A percentile compares a stretch with the other conserved stretches of the same genome.
phyloP scores from a whole-genome alignment of 495 filamentous ascomycete genomes.

The Podospora bellae-mahoneyi region DNA sequence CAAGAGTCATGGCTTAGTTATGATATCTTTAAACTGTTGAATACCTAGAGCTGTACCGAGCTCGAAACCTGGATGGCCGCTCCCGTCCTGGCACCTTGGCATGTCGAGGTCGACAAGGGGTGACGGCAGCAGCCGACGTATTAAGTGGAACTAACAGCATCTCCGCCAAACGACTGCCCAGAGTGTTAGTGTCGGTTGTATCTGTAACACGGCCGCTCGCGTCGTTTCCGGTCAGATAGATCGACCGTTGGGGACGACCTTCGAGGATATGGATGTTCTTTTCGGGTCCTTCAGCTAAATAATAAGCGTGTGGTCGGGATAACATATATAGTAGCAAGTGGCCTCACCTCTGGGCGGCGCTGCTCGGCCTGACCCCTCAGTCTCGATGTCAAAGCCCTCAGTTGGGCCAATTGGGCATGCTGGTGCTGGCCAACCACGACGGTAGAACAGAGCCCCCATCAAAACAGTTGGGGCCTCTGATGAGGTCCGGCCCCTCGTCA shows the following conservation, averaged over 20 bases:
- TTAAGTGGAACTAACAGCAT: background rate
- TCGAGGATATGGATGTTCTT: no score
- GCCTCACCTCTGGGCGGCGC: background rate
- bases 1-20: no score
- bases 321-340: background rate
- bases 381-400: background rate
- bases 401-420: background rate
- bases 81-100: background rate
- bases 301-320: background rate
- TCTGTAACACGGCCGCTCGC: background rate
- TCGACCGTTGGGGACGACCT: background rate
- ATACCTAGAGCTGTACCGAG: background rate
- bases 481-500: slow-evolving; percentile 3
- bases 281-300: background rate
- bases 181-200: background rate
- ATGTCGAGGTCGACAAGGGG: background rate
- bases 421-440: background rate
- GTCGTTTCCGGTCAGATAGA: background rate
- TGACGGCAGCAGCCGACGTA: background rate
- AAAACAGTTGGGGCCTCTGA: slow-evolving; percentile 1
- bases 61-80: background rate
- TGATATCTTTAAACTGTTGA: background rate
- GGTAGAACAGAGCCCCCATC: background rate
- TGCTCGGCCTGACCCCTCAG: background rate
- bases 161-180: background rate